Evolutionary conservation across 495 filamentous ascomycete species (phyloP).

Genomic region (Hypoxylon perforatum): DNA sequence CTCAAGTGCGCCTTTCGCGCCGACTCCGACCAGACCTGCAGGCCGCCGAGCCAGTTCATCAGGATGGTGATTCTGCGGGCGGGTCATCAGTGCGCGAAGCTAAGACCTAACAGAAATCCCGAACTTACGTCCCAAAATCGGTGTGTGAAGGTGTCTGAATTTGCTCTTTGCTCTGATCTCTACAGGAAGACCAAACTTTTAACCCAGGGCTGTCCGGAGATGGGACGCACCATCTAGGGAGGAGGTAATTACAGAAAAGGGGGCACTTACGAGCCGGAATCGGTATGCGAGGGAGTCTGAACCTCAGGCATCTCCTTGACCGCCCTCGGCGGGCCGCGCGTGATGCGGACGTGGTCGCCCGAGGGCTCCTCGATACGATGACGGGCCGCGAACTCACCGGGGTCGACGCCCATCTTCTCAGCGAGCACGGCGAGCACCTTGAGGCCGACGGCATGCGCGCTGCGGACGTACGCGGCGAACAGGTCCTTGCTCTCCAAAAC

Average conservation of each 20-base stretch:
- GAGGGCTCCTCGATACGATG: constrained; percentile 62
- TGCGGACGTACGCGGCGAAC: constrained; percentile 59
- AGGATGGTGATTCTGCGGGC: constrained; percentile 62
- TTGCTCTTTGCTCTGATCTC: background rate
- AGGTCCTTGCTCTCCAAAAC: constrained; percentile 54
- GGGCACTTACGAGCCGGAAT: constrained; percentile 57
- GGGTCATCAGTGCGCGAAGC: constrained; percentile 11
- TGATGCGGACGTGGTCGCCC: constrained; percentile 70
- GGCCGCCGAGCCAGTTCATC: constrained; percentile 69
- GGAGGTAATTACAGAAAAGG: constrained; percentile 47
- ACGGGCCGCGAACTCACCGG: constrained; percentile 56
- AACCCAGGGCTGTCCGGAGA: background rate
- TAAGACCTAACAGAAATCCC: constrained; percentile 27
- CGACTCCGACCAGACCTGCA: constrained; percentile 65
- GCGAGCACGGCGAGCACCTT: constrained; percentile 64
- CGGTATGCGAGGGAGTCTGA: constrained; percentile 49
- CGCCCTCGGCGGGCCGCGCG: constrained; percentile 41
- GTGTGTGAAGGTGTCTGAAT: background rate
- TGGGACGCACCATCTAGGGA: background rate
- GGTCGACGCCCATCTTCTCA: constrained; percentile 60
- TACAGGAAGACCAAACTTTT: background rate
- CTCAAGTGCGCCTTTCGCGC: constrained; percentile 40
- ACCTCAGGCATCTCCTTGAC: constrained; percentile 44
- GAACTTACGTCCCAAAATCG: constrained; percentile 4
- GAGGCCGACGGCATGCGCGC: constrained; percentile 61